phyloP scores from a whole-genome alignment of 495 filamentous ascomycete species.

The Podospora pseudopauciseta region DNA sequence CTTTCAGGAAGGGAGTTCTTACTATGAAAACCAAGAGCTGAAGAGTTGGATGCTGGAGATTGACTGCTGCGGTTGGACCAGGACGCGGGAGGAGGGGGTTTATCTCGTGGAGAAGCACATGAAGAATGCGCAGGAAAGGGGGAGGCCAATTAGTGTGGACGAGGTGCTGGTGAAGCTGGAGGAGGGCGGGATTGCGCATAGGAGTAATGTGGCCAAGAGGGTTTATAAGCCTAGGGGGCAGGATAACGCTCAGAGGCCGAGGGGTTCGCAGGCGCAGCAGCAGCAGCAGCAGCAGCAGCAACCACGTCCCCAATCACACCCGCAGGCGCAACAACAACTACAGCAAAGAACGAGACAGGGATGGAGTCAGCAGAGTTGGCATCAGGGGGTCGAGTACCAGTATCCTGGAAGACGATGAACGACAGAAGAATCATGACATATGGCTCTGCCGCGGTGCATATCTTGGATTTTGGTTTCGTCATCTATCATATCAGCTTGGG shows the following conservation, averaged over 20 bases:
- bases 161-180: slow-evolving; percentile 6
- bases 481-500: background rate
- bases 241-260: background rate
- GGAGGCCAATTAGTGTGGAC: background rate
- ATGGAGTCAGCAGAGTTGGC: background rate
- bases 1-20: background rate
- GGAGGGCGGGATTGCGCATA: background rate
- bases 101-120: background rate
- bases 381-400: background rate
- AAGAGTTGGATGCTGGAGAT: background rate
- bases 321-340: background rate
- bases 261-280: background rate
- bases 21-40: background rate
- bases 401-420: background rate
- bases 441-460: background rate
- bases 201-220: background rate
- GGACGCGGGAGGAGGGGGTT: background rate
- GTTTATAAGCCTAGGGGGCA: background rate
- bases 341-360: background rate
- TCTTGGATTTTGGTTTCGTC: background rate
- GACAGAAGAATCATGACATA: background rate
- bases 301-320: background rate
- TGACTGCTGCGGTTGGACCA: slow-evolving; percentile 4
- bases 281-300: background rate
- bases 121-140: background rate